Conservation (phyloP, 768 basidiomycete genomes). For the Tricholoma terreum region DNA sequence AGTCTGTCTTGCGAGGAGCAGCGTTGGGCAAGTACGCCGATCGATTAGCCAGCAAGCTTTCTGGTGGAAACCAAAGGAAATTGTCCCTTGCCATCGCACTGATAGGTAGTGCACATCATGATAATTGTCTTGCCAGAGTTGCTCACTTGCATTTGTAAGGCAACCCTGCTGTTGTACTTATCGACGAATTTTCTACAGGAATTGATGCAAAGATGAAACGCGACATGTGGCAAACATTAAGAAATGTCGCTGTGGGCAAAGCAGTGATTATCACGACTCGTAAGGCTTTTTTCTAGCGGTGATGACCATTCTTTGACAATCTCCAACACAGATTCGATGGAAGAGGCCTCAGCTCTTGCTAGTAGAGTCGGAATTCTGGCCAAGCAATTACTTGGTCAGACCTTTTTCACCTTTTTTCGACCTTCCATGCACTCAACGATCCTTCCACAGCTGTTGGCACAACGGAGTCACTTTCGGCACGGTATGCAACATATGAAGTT, state of each 20-base stretch:
- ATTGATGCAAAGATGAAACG: slow-evolving; percentile 82
- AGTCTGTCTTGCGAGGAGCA: slow-evolving; percentile 55
- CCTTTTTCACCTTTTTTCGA: not conserved
- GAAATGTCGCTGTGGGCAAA: slow-evolving; percentile 62
- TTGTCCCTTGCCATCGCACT: slow-evolving; percentile 73
- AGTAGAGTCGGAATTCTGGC: slow-evolving; percentile 77
- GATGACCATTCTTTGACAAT: not conserved
- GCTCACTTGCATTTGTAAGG: slow-evolving; percentile 44
- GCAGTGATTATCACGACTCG: slow-evolving; percentile 73
- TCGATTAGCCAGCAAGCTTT: slow-evolving; percentile 69
- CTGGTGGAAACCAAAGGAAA: slow-evolving; percentile 80
- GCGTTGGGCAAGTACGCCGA: slow-evolving; percentile 60
- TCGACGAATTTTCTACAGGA: slow-evolving; percentile 83
- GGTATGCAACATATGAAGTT: slow-evolving; percentile 74
- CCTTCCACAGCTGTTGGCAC: slow-evolving; percentile 57
- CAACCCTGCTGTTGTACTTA: slow-evolving; percentile 73
- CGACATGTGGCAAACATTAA: slow-evolving; percentile 77
- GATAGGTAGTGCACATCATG: slow-evolving; percentile 43
- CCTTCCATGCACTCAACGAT: not conserved
- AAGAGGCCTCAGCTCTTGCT: slow-evolving; percentile 76
- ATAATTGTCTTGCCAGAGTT: not conserved
- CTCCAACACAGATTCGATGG: slow-evolving; percentile 65
- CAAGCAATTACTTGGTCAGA: slow-evolving; percentile 61
- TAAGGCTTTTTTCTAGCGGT: slow-evolving; percentile 28
- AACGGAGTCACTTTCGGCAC: slow-evolving; percentile 55